Base-by-base conservation (phyloP, 441 rosid species). In the Adansonia gregorii region DNA sequence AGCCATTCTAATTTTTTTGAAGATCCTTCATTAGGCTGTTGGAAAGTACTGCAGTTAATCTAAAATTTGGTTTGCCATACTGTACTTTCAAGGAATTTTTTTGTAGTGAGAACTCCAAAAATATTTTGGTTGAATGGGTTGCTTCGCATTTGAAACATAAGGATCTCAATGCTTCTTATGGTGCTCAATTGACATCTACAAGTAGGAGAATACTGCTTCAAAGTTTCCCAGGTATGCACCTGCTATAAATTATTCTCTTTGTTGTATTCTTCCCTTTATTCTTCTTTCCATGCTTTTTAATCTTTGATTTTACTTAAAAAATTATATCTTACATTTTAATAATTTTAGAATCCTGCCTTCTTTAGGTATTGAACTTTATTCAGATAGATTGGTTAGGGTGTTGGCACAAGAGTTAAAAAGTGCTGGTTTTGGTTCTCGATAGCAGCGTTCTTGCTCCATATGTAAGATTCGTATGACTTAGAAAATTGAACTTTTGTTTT, bases 151-250 rank as follows among this genome's bases (percentile, higher is more conserved):
- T 96, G 80, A 96, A 87, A 84, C 93, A 93, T 67, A 88, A 84
- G 73, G 80, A 86, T 72, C 72, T 81, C 14, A 64, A 88, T 65
- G 79, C 89, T 73, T 72, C 84, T 3, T 92, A 86, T 82, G 99
- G 99, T 76, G 84, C 93, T 80, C 92, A 91, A 67, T 85, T 95
- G 84, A 20, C 84, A 64, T 91, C 97, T 83, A 93, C 98, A 49
- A 92, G 94, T 82, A 92, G 96, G 78, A 93, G 98, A 85, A 91
- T 96, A 86, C 76, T 92, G 86, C 94, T 96, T 77, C 97, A 90
- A 83, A 92, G 98, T 87, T 84, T 90, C 84, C 98, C 99, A 88
- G 98, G 98, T 95, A 46, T 73, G 76, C 78, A 19, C 60, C 41
- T 67, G 59, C 11, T 45, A 66, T 15, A 45, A 75, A 19, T 14